phyloP scores from a whole-genome alignment of 2,329 filamentous ascomycete species.

The Nemania sp. region DNA sequence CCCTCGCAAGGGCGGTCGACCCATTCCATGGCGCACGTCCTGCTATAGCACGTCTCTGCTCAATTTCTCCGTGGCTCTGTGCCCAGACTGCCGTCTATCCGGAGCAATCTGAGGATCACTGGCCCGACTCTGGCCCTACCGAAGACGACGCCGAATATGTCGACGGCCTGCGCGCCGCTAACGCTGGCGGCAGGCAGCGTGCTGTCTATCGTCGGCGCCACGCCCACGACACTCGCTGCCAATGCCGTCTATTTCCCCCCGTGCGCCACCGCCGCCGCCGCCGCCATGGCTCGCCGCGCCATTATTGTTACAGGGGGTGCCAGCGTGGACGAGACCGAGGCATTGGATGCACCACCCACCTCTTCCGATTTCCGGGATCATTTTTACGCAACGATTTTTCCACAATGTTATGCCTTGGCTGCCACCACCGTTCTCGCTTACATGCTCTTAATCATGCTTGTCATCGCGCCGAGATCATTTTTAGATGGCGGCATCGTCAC shows the following conservation, averaged over 20 bases:
- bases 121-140: constrained; percentile 32
- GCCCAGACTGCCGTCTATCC: constrained; percentile 35
- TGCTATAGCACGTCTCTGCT: constrained; percentile 33
- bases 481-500: constrained; percentile 84
- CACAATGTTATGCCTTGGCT: constrained; percentile 89
- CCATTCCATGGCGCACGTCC: constrained; percentile 41
- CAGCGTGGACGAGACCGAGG: constrained; percentile 44
- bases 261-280: constrained; percentile 51
- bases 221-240: constrained; percentile 61
- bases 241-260: constrained; percentile 62
- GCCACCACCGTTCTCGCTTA: constrained; percentile 90
- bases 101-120: constrained; percentile 31
- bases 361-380: constrained; percentile 75
- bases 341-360: constrained; percentile 40
- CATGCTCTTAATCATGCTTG: constrained; percentile 88
- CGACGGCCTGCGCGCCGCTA: constrained; percentile 45
- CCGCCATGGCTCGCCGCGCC: constrained; percentile 43
- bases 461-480: constrained; percentile 93
- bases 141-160: constrained; percentile 29
- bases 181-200: constrained; percentile 50
- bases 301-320: constrained; percentile 48
- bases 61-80: constrained; percentile 29
- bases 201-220: constrained; percentile 54
- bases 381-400: constrained; percentile 92
- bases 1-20: constrained; percentile 29